These are phyloP conservation scores for Cardamine occulta DNA, from an alignment of 345 rosid species.

Conservation along the genomic window DNA sequence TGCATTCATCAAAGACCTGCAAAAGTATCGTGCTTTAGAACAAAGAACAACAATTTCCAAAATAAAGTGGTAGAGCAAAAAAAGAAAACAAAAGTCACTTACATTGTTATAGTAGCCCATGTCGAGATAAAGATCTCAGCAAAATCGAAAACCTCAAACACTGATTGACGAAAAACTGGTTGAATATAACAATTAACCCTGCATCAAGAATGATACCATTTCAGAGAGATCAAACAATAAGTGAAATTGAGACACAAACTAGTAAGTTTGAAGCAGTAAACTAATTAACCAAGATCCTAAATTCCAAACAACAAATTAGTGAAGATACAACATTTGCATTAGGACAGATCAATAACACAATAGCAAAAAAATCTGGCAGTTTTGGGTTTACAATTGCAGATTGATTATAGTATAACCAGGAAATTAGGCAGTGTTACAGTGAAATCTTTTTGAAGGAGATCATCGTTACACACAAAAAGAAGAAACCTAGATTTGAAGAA, in stretches of 20 bases:
- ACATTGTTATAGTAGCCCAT: slow-evolving; percentile 48
- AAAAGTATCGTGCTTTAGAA: slow-evolving; percentile 1
- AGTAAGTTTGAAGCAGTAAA: background rate
- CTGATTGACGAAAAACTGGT: background rate
- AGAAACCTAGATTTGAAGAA: background rate
- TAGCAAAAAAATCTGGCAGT: background rate
- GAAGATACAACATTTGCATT: background rate
- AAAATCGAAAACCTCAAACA: background rate
- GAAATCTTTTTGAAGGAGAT: no score
- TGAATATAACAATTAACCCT: background rate
- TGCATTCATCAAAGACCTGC: slow-evolving; percentile 57
- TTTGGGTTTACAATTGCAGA: background rate
- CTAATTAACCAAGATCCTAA: background rate
- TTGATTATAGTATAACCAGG: background rate
- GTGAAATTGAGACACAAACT: background rate
- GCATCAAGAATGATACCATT: slow-evolving; percentile 1
- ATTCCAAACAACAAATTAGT: background rate
- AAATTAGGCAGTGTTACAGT: background rate
- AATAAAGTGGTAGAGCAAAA: background rate
- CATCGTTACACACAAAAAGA: background rate
- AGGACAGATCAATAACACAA: background rate
- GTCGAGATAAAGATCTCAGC: slow-evolving; percentile 26
- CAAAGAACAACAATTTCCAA: background rate
- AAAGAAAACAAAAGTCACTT: background rate
- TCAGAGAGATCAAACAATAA: slow-evolving; percentile 10